Evolutionary conservation across 78 protist genomes (phyloP).

Genomic region (Chrysochromulina parva): DNA sequence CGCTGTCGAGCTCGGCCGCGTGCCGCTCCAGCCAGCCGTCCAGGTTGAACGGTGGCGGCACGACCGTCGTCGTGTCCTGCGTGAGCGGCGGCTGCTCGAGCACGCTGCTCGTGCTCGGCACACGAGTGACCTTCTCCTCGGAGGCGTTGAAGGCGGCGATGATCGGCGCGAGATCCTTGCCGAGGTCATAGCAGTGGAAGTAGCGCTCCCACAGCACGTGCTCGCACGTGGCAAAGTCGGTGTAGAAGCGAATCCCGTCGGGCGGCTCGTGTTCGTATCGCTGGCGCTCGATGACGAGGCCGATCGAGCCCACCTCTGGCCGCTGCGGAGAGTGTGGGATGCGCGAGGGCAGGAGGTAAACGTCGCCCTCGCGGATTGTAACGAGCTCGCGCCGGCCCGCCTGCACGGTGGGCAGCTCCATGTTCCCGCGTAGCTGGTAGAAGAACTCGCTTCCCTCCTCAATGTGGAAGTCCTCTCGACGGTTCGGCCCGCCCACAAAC

Average conservation of each 20-base stretch:
- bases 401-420: slow-evolving; percentile 21
- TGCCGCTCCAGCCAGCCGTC: neutral
- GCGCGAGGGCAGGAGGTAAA: slow-evolving; percentile 22
- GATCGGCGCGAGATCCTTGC: slow-evolving; percentile 34
- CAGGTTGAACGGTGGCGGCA: neutral
- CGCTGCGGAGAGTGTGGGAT: slow-evolving; percentile 48
- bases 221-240: slow-evolving; percentile 21
- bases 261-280: neutral
- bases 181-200: slow-evolving; percentile 29
- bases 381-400: neutral
- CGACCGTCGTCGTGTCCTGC: neutral
- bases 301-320: slow-evolving; percentile 1
- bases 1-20: neutral
- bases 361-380: neutral
- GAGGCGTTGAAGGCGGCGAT: neutral
- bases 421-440: neutral
- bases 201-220: slow-evolving; percentile 23
- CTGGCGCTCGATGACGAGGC: slow-evolving; percentile 37
- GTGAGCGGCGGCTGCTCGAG: neutral
- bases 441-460: slow-evolving; percentile 36
- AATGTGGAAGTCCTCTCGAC: slow-evolving; percentile 34
- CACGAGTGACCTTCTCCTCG: neutral
- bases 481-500: slow-evolving; percentile 44
- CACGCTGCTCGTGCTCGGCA: neutral
- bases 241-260: slow-evolving; percentile 41